Evolutionary conservation across 75 land plant species (phyloP), one percentile per base, ranked within the genome.

Genomic region (Pseudotsuga menziesii): DNA sequence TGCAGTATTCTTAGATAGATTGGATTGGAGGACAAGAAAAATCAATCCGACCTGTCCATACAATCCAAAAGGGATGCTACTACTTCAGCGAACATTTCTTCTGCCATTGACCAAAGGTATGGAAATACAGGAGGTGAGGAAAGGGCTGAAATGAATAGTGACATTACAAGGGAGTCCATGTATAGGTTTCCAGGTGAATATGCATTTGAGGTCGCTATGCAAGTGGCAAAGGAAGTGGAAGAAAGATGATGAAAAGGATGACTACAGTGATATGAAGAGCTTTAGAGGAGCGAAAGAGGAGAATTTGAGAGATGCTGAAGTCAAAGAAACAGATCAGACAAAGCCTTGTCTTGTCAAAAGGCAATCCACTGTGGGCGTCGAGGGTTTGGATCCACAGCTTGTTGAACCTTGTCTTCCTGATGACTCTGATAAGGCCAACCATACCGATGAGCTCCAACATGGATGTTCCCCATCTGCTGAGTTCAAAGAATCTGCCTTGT

Each of bases 171-270:
- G 36, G 75, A 73, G 57, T 54, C 75, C 27, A 25, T 56, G 22
- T 26, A 27, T 13, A 23, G 44, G 20, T 26, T 52, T 48, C 20
- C 56, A 25, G 75, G 75, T 72, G 87, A 83, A 57, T 86, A 84
- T 76, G 86, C 86, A n/a, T 39, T 84, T 58, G 87, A 83, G 67
- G 87, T 82, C 29, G 87, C 80, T 26, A 85, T 75, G 62, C 87
- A 85, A 57, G 86, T 80, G 73, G 86, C 76, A 75, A 80, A 75
- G 76, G 80, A 78, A 54, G 77, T 72, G 39, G 77, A 78, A 74
- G 20, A 52, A 52, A 52, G 39, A 77, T 54, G 74, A 4, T 63
- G 62, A 77, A 48, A 32, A 20, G 20, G 78, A 36, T 69, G 71
- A 39, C 48, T 23, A 39, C 5, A 19, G 52, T 66, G 75, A 60